Evolutionary conservation across 306 rosid species (phyloP).

Genomic region (Pterocarpus santalinus): DNA sequence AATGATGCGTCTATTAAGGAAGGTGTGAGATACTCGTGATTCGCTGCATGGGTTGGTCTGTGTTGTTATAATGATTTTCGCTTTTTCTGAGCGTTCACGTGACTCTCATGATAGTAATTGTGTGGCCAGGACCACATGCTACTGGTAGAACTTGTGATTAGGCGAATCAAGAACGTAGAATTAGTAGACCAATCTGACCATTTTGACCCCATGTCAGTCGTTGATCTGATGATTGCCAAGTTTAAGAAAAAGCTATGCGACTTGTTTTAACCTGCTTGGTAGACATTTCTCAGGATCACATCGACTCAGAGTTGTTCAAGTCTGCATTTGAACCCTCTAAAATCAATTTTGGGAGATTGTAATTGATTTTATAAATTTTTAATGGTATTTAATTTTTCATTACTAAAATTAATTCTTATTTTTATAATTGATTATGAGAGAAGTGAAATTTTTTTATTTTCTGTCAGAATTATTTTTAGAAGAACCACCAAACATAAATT

Average conservation of each 20-base stretch:
- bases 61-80: background rate
- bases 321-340: no score
- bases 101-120: conserved; percentile 62
- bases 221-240: background rate
- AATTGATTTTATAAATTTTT: no score
- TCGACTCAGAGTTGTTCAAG: no score
- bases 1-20: conserved; percentile 46
- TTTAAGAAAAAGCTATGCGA: background rate
- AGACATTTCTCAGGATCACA: background rate
- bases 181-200: background rate
- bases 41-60: conserved; percentile 16
- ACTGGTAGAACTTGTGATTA: background rate
- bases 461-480: no score
- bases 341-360: no score
- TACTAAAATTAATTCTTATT: no score
- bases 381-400: no score
- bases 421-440: no score
- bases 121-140: conserved; percentile 44
- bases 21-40: conserved; percentile 69
- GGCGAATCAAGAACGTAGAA: conserved; percentile 29
- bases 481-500: no score
- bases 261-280: background rate
- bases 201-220: background rate
- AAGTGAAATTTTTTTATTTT: no score
- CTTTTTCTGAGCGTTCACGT: conserved; percentile 47